Evolutionary conservation across 257 asterid genomes (phyloP).

Genomic region (Solanum chiquidenum): DNA sequence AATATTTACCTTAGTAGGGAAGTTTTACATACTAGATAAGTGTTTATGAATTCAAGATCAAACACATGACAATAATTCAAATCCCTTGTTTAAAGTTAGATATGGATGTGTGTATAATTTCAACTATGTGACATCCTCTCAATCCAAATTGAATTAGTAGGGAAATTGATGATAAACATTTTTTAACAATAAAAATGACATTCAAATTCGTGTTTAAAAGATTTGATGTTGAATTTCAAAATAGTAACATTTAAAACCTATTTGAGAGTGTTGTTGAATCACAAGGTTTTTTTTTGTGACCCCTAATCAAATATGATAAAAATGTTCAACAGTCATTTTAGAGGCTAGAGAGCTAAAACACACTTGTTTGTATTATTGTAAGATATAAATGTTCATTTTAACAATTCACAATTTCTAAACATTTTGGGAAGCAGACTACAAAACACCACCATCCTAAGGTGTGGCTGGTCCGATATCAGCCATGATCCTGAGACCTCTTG

Average conservation of each 20-base stretch:
- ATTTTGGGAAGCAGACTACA: not conserved
- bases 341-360: not conserved
- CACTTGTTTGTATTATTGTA: not conserved
- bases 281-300: not conserved
- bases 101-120: not conserved
- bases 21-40: not conserved
- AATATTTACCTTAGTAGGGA: not conserved
- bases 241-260: not conserved
- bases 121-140: not conserved
- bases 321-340: not conserved
- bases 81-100: not conserved
- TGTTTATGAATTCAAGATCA: not conserved
- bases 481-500: not conserved
- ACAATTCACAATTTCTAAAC: not conserved
- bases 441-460: not conserved
- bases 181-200: not conserved
- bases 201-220: not conserved
- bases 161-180: not conserved
- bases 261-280: not conserved
- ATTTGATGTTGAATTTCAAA: not conserved
- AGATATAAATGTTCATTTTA: not conserved
- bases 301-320: not conserved
- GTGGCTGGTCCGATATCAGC: not conserved
- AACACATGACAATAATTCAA: not conserved
- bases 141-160: not conserved